Conservation (phyloP, 73 alveolate species). For the Diophrys sp. region DNA sequence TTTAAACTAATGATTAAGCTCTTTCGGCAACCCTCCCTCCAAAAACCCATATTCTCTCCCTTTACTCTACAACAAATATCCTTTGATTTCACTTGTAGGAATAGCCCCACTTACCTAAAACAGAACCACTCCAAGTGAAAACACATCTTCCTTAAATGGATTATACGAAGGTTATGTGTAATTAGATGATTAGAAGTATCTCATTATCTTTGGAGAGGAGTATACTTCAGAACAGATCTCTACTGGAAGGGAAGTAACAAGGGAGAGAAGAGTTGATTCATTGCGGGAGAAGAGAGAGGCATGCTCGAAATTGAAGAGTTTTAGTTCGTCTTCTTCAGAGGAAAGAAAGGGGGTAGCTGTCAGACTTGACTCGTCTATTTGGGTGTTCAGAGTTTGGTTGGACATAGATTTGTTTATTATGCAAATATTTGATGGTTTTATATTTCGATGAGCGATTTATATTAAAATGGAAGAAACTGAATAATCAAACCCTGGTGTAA, state of each 20-base stretch:
- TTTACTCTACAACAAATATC: background rate
- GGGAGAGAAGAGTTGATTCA: background rate
- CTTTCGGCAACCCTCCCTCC: background rate
- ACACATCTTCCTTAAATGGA: conserved; percentile 55
- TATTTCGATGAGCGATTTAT: conserved; percentile 50
- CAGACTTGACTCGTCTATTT: too few relatives aligned
- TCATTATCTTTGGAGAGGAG: conserved; percentile 4
- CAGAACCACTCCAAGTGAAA: conserved; percentile 32
- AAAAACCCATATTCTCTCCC: background rate
- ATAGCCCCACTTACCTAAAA: conserved; percentile 3
- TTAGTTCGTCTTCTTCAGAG: too few relatives aligned
- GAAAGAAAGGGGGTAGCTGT: too few relatives aligned
- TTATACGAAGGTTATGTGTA: background rate
- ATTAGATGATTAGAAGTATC: background rate
- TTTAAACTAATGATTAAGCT: background rate
- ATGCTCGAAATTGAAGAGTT: background rate
- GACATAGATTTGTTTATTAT: background rate
- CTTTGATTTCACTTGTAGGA: background rate
- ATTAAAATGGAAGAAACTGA: too few relatives aligned
- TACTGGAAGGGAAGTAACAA: background rate
- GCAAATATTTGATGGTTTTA: conserved; percentile 41
- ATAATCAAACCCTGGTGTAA: too few relatives aligned
- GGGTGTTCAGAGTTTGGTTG: too few relatives aligned
- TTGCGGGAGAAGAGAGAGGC: background rate
- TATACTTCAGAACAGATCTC: conserved; percentile 2